phyloP scores from a whole-genome alignment of 306 rosid species.

The Corylus heterophylla region DNA sequence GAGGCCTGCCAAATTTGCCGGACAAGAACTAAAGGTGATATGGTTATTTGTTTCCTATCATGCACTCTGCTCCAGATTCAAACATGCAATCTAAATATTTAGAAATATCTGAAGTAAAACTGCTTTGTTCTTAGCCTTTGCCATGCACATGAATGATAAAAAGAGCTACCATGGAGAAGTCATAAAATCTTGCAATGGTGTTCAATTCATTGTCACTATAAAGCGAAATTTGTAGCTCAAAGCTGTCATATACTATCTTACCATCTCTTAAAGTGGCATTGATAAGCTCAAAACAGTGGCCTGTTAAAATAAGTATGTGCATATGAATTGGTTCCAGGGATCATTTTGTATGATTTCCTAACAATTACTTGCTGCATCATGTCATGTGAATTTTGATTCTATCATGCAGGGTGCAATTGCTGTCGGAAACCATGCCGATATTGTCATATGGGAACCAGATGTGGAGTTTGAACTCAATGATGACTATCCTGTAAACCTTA shows the following conservation, averaged over 20 bases:
- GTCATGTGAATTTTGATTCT: conserved; percentile 17
- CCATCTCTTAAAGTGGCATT: background rate
- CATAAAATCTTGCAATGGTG: background rate
- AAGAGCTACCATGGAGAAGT: background rate
- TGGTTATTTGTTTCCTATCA: conserved; percentile 7
- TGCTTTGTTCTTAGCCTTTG: background rate
- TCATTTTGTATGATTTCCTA: background rate
- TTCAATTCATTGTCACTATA: background rate
- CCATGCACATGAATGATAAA: conserved; percentile 4
- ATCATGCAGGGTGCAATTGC: conserved; percentile 70
- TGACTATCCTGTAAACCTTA: conserved; percentile 52
- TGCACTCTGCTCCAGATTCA: conserved; percentile 3
- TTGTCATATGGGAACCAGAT: conserved; percentile 94
- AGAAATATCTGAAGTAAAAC: background rate
- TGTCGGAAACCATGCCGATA: conserved; percentile 79
- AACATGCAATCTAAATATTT: background rate
- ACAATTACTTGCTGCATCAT: conserved; percentile 17
- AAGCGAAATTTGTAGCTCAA: background rate
- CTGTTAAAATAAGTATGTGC: background rate
- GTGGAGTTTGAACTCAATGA: conserved; percentile 62
- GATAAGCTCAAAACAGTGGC: background rate
- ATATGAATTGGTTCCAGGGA: background rate
- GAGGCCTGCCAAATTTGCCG: conserved; percentile 80
- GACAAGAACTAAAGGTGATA: conserved; percentile 72
- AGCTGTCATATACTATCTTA: background rate